These are phyloP conservation scores for Aspergillus sclerotiicarbonarius DNA, from an alignment of 495 filamentous ascomycete species.

Conservation along the genomic window DNA sequence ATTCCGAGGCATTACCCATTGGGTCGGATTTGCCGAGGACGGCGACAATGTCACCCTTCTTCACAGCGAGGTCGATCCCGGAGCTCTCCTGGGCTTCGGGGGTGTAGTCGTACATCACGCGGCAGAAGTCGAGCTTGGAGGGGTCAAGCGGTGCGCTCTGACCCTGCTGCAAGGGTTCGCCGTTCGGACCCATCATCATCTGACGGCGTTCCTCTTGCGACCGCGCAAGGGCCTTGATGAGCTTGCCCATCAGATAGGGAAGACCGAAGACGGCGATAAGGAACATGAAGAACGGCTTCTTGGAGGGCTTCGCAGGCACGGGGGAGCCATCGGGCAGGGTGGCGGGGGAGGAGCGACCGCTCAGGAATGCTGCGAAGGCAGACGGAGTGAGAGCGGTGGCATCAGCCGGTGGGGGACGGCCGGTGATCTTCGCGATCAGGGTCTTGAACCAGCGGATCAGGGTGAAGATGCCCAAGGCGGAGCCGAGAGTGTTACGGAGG, in stretches of 20 bases:
- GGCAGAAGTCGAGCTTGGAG: conserved; percentile 89
- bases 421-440: conserved; percentile 88
- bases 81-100: conserved; percentile 64
- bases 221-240: conserved; percentile 79
- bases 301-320: conserved; percentile 68
- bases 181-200: conserved; percentile 51
- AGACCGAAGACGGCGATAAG: conserved; percentile 89
- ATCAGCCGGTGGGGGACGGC: conserved; percentile 82
- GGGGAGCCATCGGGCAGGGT: conserved; percentile 55
- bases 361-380: conserved; percentile 83
- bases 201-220: conserved; percentile 72
- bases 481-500: conserved; percentile 90
- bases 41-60: conserved; percentile 93
- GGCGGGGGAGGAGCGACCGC: conserved; percentile 36
- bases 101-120: conserved; percentile 88
- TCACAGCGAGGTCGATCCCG: conserved; percentile 85
- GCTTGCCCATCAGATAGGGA: conserved; percentile 92
- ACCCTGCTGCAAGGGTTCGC: conserved; percentile 36
- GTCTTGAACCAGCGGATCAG: conserved; percentile 91
- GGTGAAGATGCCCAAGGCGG: conserved; percentile 92
- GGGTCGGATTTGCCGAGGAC: conserved; percentile 92
- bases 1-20: conserved; percentile 85
- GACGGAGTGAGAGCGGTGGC: conserved; percentile 82
- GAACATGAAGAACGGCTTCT: conserved; percentile 96
- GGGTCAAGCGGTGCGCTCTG: conserved; percentile 63